Base-by-base conservation (phyloP, 768 basidiomycete species). In the Postia placenta region DNA sequence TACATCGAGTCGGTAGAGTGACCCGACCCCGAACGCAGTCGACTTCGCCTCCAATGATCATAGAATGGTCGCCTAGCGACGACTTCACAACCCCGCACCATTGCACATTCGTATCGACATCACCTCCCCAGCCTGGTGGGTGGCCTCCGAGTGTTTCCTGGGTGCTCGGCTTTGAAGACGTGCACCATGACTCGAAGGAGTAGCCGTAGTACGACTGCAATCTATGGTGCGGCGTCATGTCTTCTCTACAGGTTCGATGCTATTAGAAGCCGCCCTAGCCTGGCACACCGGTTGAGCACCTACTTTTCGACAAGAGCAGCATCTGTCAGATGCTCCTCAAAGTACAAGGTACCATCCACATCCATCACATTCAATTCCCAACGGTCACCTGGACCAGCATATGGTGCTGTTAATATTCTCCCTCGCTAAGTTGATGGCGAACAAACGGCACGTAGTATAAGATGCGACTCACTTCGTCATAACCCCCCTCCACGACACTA, bases 41-140 rank as follows among this genome's bases (percentile, higher is more conserved):
- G 5, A 95, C 92, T 66, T 94, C 92, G 4, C 92, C 92, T 1
- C 92, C 92, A 41, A 93, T 80, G 49, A 95, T 68, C 44, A 90
- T 67, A 36, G 88, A 72, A 23, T 73, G 77, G 48, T 80, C 74
- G 0, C 83, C 87, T 22, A 93, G 74, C 53, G 87, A 90, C 3
- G 89, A 91, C 64, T 89, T 88, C 39, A 92, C 86, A 45, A 95
- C 83, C 52, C 80, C 83, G 59, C 92, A 93, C 91, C 91, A 93
- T 56, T 93, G 90, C 0, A 87, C 76, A 56, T 92, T 92, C 11
- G 90, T 93, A 60, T 94, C 75, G 11, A 93, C 89, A 51, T 87
- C 83, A 0, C 84, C 83, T 46, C 87, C 78, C 86, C 85, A 91
- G 1, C 83, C 85, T 17, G 58, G 56, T 28, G 57, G 60, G 52